A percentile compares a stretch with the other conserved stretches of the same genome.
Conservation (phyloP, 1,284 basidiomycete genomes). For the Ceratobasidium sp. region DNA sequence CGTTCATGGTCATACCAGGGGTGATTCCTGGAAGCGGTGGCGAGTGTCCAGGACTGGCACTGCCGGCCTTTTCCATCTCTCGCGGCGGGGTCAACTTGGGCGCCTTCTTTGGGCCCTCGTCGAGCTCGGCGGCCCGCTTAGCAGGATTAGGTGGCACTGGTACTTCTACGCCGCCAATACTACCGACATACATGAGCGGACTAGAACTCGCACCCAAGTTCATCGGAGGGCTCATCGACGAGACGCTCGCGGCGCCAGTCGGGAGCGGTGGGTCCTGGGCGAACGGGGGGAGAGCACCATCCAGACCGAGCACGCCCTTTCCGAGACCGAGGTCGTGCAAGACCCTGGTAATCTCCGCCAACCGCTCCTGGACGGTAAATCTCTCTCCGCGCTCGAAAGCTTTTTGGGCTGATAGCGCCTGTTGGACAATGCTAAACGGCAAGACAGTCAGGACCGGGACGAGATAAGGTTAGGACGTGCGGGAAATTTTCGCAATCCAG, state of each 20-base stretch:
- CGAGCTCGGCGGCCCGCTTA: slow-evolving; percentile 22
- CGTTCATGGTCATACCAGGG: slow-evolving; percentile 18
- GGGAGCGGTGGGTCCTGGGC: slow-evolving; percentile 2
- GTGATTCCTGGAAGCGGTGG: slow-evolving; percentile 2
- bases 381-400: slow-evolving; percentile 33
- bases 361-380: slow-evolving; percentile 26
- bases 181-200: slow-evolving; percentile 20
- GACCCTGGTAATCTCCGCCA: slow-evolving; percentile 26
- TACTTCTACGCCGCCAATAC: neutral
- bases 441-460: slow-evolving; percentile 1
- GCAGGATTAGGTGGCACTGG: neutral
- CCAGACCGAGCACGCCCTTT: slow-evolving; percentile 25
- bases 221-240: slow-evolving; percentile 21
- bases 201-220: slow-evolving; percentile 10
- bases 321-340: slow-evolving; percentile 26
- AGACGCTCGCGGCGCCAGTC: slow-evolving; percentile 10
- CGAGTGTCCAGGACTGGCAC: slow-evolving; percentile 25
- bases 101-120: slow-evolving; percentile 34
- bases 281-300: slow-evolving; percentile 17
- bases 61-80: slow-evolving; percentile 11
- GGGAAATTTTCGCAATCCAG: neutral
- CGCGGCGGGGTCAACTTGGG: slow-evolving; percentile 23
- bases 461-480: slow-evolving; percentile 24
- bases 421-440: slow-evolving; percentile 27
- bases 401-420: slow-evolving; percentile 31